These are phyloP conservation scores for Cicer pinnatifidum DNA, from an alignment of 306 rosid species.

Conservation along the genomic window DNA sequence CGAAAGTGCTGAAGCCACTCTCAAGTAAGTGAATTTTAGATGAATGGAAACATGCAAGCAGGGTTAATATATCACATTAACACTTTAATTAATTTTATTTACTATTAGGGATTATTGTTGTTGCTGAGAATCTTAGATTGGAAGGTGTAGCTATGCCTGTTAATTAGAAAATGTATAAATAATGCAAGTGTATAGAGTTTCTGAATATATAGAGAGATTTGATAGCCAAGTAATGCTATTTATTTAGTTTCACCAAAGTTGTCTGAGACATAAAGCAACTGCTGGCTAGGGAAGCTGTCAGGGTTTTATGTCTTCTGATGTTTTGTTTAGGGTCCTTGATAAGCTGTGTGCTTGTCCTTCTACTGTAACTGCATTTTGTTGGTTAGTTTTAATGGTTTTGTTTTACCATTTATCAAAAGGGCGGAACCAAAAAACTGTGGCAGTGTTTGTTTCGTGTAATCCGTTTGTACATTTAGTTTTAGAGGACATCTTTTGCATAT, in stretches of 20 bases:
- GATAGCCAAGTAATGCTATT: neutral
- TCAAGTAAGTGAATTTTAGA: slow-evolving; percentile 60
- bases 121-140: slow-evolving; percentile 26
- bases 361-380: neutral
- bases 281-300: slow-evolving; percentile 24
- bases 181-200: slow-evolving; percentile 22
- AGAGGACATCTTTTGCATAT: slow-evolving; percentile 3
- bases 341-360: slow-evolving; percentile 12
- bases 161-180: neutral
- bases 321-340: slow-evolving; percentile 15
- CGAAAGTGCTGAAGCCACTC: slow-evolving; percentile 93
- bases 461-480: slow-evolving; percentile 18
- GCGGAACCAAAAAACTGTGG: neutral
- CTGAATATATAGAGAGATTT: slow-evolving; percentile 13
- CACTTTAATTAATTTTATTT: neutral
- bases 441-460: slow-evolving; percentile 26
- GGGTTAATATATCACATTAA: neutral
- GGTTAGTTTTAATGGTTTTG: slow-evolving; percentile 6
- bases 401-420: slow-evolving; percentile 11
- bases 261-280: slow-evolving; percentile 9
- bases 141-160: slow-evolving; percentile 9
- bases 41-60: slow-evolving; percentile 20
- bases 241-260: slow-evolving; percentile 26
- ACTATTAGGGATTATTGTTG: slow-evolving; percentile 26
- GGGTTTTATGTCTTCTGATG: neutral